Evolutionary conservation across 1,139 yeast genomes (phyloP).

Genomic region (Chernovozyma sophiae-reginae): DNA sequence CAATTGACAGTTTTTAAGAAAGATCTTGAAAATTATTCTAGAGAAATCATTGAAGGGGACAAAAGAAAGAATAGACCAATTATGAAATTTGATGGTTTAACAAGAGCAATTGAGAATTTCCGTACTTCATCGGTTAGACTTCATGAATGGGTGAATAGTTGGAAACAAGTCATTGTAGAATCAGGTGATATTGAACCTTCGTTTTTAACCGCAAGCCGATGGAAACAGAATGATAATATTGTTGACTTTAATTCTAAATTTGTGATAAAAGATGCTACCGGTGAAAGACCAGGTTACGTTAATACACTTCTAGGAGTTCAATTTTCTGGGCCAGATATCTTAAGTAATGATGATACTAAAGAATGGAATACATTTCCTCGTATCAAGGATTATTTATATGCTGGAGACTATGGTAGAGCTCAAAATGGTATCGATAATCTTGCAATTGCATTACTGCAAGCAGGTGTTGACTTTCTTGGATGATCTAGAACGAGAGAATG

Average conservation of each 20-base stretch:
- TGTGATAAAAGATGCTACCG: conserved; percentile 43
- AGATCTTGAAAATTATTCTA: conserved; percentile 47
- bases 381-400: conserved; percentile 59
- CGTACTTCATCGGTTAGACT: conserved; percentile 21
- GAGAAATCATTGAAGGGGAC: conserved; percentile 15
- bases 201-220: conserved; percentile 61
- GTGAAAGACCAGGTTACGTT: conserved; percentile 60
- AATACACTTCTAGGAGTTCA: conserved; percentile 74
- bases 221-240: conserved; percentile 76
- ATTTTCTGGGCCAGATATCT: conserved; percentile 45
- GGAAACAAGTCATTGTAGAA: conserved; percentile 42
- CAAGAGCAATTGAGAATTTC: conserved; percentile 21
- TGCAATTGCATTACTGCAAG: conserved; percentile 29
- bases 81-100: conserved; percentile 26
- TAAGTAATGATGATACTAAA: conserved; percentile 20
- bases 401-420: conserved; percentile 49
- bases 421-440: conserved; percentile 52
- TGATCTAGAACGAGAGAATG: too few species aligned
- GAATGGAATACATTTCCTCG: conserved; percentile 74
- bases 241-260: conserved; percentile 54
- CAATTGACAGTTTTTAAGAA: conserved; percentile 40
- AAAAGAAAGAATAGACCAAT: conserved; percentile 13
- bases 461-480: conserved; percentile 17
- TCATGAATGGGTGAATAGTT: conserved; percentile 47
- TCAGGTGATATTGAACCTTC: conserved; percentile 61